These are phyloP conservation scores for Malassezia brasiliensis DNA, from an alignment of 1,284 basidiomycete genomes.

Conservation along the genomic window DNA sequence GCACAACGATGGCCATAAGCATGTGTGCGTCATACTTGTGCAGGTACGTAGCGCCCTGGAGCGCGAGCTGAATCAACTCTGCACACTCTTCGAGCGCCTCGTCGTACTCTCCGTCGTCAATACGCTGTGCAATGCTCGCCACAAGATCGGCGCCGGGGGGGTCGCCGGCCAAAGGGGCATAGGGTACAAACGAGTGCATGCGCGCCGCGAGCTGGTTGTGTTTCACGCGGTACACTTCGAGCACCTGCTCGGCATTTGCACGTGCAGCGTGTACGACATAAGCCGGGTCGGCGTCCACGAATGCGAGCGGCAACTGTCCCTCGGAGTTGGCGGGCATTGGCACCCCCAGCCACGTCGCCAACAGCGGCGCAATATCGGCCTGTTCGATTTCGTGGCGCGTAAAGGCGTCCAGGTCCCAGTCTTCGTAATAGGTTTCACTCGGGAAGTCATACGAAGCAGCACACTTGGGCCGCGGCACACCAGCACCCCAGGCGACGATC, in stretches of 20 bases:
- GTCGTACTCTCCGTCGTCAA: constrained; percentile 51
- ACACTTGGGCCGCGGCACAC: constrained; percentile 43
- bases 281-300: constrained; percentile 47
- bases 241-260: constrained; percentile 64
- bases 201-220: constrained; percentile 51
- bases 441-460: constrained; percentile 3
- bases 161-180: constrained; percentile 13
- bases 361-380: constrained; percentile 70
- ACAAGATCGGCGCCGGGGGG: constrained; percentile 49
- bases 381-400: constrained; percentile 59
- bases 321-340: constrained; percentile 48
- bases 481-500: constrained; percentile 71
- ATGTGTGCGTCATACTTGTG: constrained; percentile 73
- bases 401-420: constrained; percentile 29
- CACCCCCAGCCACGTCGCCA: constrained; percentile 51
- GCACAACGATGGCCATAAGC: constrained; percentile 61
- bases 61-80: constrained; percentile 55
- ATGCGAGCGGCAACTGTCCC: constrained; percentile 45
- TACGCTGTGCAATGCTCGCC: constrained; percentile 45
- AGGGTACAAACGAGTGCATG: constrained; percentile 31
- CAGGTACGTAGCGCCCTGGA: constrained; percentile 67
- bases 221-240: constrained; percentile 72
- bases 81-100: constrained; percentile 54
- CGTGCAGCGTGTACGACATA: constrained; percentile 57
- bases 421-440: constrained; percentile 27